phyloP scores from a whole-genome alignment of 1,284 basidiomycete species.

The Takashimella tepidaria region DNA sequence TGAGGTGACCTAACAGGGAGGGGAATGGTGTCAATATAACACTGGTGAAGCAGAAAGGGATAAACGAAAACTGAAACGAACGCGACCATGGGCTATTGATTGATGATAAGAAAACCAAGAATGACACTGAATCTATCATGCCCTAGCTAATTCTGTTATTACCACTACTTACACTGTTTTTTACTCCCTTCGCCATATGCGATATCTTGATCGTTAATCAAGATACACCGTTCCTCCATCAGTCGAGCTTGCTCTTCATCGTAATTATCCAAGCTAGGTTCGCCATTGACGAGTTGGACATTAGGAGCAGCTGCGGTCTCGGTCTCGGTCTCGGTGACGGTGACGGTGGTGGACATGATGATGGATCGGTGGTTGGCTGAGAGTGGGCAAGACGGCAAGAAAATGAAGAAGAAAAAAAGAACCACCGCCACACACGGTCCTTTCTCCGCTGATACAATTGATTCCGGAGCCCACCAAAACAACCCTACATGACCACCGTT shows the following conservation, averaged over 20 bases:
- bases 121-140: too few species aligned
- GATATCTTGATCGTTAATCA: conserved; percentile 84
- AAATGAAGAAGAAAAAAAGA: too few species aligned
- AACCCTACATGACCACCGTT: too few species aligned
- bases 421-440: background rate
- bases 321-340: conserved; percentile 1
- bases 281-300: background rate
- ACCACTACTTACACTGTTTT: conserved; percentile 74
- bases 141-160: too few species aligned
- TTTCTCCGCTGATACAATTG: background rate
- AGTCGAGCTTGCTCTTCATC: conserved; percentile 58
- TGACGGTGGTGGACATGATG: conserved; percentile 3
- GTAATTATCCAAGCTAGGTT: conserved; percentile 40
- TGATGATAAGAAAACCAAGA: too few species aligned
- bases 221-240: conserved; percentile 97
- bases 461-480: too few species aligned
- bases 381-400: too few species aligned
- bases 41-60: too few species aligned
- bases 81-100: too few species aligned
- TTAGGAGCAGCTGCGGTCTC: conserved; percentile 1
- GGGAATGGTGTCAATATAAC: too few species aligned
- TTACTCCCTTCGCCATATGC: conserved; percentile 90
- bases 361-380: too few species aligned
- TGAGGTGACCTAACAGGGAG: conserved; percentile 73
- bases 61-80: too few species aligned